Conservation (phyloP, 257 asterid genomes). For the Gentiana straminea region DNA sequence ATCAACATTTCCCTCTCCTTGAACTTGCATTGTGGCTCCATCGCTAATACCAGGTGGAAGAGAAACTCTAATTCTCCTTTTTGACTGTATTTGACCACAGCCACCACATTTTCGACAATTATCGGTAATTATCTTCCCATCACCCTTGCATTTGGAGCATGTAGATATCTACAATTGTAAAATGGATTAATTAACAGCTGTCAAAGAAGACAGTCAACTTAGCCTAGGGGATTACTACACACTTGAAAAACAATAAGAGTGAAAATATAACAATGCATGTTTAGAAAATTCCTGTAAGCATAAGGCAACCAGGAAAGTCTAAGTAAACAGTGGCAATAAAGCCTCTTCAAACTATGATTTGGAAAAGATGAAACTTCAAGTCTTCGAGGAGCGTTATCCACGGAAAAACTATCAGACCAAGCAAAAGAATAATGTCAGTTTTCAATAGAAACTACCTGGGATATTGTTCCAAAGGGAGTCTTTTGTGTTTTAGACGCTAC, state of each 20-base stretch:
- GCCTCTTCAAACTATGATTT: too few species aligned
- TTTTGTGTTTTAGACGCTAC: slow-evolving; percentile 54
- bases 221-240: too few species aligned
- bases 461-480: slow-evolving; percentile 84
- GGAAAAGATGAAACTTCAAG: too few species aligned
- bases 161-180: slow-evolving; percentile 49
- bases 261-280: too few species aligned
- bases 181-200: not conserved
- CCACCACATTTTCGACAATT: slow-evolving; percentile 70
- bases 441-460: slow-evolving; percentile 55
- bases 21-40: slow-evolving; percentile 74
- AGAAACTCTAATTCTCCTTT: slow-evolving; percentile 51
- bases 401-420: not conserved
- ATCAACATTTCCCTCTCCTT: slow-evolving; percentile 88
- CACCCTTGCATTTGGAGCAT: slow-evolving; percentile 75
- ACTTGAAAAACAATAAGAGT: too few species aligned
- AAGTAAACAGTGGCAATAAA: too few species aligned
- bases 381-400: not conserved
- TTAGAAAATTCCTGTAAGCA: too few species aligned
- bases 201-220: not conserved
- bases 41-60: slow-evolving; percentile 81
- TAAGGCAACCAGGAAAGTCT: too few species aligned
- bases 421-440: not conserved
- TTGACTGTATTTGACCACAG: slow-evolving; percentile 51
- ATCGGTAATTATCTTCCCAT: slow-evolving; percentile 78